Evolutionary conservation across 257 asterid genomes (phyloP).

Genomic region (Solanum pennellii): DNA sequence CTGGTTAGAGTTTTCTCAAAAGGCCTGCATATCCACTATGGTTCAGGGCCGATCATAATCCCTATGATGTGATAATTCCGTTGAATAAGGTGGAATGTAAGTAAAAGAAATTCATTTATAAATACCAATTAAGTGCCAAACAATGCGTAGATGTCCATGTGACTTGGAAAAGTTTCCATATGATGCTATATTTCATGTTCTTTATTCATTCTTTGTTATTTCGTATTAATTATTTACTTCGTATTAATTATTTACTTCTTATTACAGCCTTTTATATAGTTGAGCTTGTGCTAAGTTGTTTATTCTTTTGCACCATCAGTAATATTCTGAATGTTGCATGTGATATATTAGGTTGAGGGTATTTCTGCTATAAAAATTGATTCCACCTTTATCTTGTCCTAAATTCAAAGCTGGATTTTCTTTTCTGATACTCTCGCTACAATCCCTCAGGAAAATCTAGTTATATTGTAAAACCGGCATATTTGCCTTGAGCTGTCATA

Average conservation of each 20-base stretch:
- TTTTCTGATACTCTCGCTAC: background rate
- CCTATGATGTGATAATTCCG: background rate
- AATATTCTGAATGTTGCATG: background rate
- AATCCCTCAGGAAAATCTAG: background rate
- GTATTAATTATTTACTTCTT: background rate
- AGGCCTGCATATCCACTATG: background rate
- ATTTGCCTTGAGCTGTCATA: background rate
- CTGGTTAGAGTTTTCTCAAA: background rate
- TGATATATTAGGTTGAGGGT: background rate
- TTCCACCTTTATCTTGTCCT: background rate
- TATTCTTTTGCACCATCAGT: background rate
- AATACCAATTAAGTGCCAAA: background rate
- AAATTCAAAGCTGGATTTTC: background rate
- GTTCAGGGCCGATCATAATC: background rate
- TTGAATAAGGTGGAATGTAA: background rate
- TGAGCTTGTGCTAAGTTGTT: background rate
- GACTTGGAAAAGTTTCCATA: background rate
- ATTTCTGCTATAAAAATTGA: background rate
- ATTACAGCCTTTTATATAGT: background rate
- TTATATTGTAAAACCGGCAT: background rate
- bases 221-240: background rate
- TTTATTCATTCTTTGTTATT: background rate
- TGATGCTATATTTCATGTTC: background rate
- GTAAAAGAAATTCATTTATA: background rate
- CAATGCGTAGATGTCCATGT: background rate